These are phyloP conservation scores for Metschnikowia drakensbergensis DNA, from an alignment of 805 yeast species.

Conservation along the genomic window DNA sequence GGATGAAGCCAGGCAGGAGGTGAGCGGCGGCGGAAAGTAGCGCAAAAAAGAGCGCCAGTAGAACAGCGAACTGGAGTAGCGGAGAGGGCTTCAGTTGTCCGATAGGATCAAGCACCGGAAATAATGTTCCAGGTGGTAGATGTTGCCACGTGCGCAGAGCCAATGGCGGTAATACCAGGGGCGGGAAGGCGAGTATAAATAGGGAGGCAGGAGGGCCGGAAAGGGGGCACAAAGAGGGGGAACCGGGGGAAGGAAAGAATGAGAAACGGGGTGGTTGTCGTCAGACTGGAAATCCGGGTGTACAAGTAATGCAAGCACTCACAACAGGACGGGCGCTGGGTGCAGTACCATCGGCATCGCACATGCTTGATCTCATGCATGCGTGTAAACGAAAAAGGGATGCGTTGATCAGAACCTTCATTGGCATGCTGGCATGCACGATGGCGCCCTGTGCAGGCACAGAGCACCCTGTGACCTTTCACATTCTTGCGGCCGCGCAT, in stretches of 20 bases:
- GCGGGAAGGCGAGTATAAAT: too few species aligned
- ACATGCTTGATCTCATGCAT: constrained; percentile 5
- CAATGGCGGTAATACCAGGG: too few species aligned
- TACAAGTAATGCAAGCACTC: background rate
- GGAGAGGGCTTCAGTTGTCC: too few species aligned
- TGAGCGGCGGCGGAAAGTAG: too few species aligned
- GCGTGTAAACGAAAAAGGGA: constrained; percentile 5
- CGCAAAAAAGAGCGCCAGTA: too few species aligned
- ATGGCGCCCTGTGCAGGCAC: background rate
- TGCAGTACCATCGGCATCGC: constrained; percentile 5
- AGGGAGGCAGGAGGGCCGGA: too few species aligned
- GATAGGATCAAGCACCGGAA: too few species aligned
- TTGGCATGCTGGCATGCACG: constrained; percentile 5
- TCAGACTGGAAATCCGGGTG: background rate
- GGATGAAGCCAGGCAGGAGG: too few species aligned
- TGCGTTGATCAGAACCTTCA: constrained; percentile 5
- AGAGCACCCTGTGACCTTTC: background rate
- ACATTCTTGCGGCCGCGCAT: too few species aligned
- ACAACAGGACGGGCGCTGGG: background rate
- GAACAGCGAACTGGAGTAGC: too few species aligned
- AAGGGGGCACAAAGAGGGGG: background rate
- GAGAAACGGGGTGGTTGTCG: background rate
- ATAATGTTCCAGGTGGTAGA: too few species aligned
- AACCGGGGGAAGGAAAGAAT: background rate
- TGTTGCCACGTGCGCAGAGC: too few species aligned